Evolutionary conservation across 148 eudicot genomes (phyloP), one percentile per base, ranked within the genome.

Genomic region (Dianthus caryophyllus): DNA sequence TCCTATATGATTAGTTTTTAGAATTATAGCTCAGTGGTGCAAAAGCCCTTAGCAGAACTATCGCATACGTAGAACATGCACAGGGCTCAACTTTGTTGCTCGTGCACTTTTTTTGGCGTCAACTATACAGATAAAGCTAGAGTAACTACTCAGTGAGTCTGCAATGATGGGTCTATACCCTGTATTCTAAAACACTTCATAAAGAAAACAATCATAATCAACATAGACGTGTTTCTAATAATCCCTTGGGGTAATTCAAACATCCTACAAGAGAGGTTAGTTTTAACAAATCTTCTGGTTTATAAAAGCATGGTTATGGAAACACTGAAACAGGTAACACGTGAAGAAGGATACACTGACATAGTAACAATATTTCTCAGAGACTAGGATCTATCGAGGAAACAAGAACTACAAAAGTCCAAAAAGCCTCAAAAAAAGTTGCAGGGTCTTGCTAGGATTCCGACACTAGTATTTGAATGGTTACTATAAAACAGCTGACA

Each of bases 291-390:
- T 30, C 20, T 30, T 16, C 22, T 15, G n/a, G 41, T 58, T 58
- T 7, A 58, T 16, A 58, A 58, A 58, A 13, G 62, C 39, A 58
- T 17, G 41, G 21, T 27, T 56, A 26, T 56, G 61, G 38, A 56
- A 29, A 26, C 61, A 26, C 29, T 36, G 38, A 56, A 29, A 26
- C 61, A 56, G 17, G 20, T 22, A 56, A 56, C 36, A 29, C n/a
- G 24, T 0, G 25, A 51, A 51, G 15, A 54, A 12, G 36, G 61
- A 27, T 56, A 15, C 36, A 1, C 18, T 27, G 61, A 26, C 61
- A 56, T 29, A 31, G 30, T 10, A 61, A 61, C 5, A 2, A 21
- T 16, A 16, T 5, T 3, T 6, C 25, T 18, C 11, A 9, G 1
- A 9, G 13, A 56, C 6, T 18, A 26, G 26, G 13, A 27, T 29